Conservation (phyloP, 2,329 filamentous ascomycete species). For the Epichloe sylvatica region DNA sequence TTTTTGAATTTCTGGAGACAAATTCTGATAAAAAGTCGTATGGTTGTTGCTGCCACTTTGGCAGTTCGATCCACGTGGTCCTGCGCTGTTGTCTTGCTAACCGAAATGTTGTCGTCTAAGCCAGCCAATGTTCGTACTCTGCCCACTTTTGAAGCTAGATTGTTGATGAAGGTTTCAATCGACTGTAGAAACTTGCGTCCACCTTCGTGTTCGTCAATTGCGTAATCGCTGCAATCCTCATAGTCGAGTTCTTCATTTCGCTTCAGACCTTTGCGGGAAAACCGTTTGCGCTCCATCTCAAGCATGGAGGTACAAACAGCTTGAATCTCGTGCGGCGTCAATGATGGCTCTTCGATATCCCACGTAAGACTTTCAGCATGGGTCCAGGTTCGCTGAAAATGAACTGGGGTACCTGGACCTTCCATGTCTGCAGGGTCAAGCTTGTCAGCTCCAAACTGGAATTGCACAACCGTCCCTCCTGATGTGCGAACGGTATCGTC, state of each 20-base stretch:
- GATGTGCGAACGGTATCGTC: constrained; percentile 92
- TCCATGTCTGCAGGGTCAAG: constrained; percentile 98
- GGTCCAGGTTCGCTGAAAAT: constrained; percentile 82
- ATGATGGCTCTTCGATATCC: constrained; percentile 57
- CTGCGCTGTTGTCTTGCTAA: constrained; percentile 12
- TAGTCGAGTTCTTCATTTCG: constrained; percentile 51
- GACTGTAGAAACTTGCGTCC: constrained; percentile 68
- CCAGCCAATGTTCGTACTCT: constrained; percentile 37
- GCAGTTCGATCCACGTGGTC: constrained; percentile 55
- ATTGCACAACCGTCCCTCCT: constrained; percentile 78
- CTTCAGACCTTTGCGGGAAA: constrained; percentile 43
- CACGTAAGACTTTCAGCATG: constrained; percentile 67
- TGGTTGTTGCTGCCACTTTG: constrained; percentile 64
- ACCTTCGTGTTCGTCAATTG: constrained; percentile 67
- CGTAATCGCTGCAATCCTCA: constrained; percentile 52
- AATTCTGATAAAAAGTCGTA: constrained; percentile 62
- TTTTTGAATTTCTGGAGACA: constrained; percentile 84
- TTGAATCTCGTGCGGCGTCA: constrained; percentile 63
- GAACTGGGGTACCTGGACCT: constrained; percentile 77
- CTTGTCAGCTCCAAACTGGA: constrained; percentile 93
- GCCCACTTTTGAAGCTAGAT: constrained; percentile 46
- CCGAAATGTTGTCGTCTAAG: constrained; percentile 23
- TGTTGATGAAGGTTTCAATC: constrained; percentile 57
- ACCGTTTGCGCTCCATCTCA: constrained; percentile 50
- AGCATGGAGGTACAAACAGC: constrained; percentile 55